phyloP scores from a whole-genome alignment of 768 basidiomycete genomes.

The Hygrophorus pudorinus region DNA sequence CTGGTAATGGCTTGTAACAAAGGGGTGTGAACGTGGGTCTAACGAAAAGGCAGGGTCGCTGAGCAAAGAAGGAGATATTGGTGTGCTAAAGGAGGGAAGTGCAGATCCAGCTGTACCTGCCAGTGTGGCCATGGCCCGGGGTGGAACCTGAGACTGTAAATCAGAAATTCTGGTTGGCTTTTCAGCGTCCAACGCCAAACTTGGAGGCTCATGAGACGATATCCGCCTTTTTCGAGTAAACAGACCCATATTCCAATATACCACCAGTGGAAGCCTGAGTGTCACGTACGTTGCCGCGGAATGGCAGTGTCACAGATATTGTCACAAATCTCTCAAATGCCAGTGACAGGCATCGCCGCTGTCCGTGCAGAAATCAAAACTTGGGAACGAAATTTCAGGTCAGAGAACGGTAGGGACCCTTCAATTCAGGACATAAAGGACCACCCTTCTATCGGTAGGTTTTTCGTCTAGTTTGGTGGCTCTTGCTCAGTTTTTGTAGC shows the following conservation, averaged over 20 bases:
- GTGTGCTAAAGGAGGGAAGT: constrained; percentile 1
- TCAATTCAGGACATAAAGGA: constrained; percentile 63
- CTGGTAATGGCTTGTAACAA: constrained; percentile 4
- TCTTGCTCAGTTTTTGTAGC: constrained; percentile 31
- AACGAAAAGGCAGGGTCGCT: constrained; percentile 53
- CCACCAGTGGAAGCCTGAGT: no score
- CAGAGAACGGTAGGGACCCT: constrained; percentile 44
- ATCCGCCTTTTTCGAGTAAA: no score
- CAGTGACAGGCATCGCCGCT: constrained; percentile 35
- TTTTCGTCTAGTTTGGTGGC: not conserved
- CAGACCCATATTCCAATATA: no score
- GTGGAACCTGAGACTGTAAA: no score
- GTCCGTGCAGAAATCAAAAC: constrained; percentile 64
- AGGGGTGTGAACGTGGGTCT: constrained; percentile 43
- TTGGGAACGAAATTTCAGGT: constrained; percentile 67
- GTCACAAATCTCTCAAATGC: no score
- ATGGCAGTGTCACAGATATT: no score
- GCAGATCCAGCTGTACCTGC: no score
- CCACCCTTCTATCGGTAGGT: constrained; percentile 52
- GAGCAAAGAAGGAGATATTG: constrained; percentile 22
- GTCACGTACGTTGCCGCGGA: no score
- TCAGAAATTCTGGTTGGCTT: no score
- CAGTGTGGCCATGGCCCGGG: not conserved
- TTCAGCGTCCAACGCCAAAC: no score
- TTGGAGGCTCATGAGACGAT: no score